Conservation (phyloP, 306 rosid genomes). For the Alnus rubra region DNA sequence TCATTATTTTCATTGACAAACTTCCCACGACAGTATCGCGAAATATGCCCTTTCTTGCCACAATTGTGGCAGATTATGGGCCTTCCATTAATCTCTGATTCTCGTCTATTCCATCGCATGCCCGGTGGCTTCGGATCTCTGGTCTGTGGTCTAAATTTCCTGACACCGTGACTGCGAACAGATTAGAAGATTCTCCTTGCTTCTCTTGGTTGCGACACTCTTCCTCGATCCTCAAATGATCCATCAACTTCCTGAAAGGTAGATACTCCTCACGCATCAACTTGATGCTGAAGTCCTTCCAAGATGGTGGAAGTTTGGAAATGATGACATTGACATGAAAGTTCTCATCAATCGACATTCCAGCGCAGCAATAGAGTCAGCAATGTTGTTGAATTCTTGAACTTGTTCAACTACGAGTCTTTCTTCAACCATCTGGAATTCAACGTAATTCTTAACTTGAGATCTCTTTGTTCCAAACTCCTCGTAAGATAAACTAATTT, state of each 20-base stretch:
- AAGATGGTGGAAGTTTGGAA: slow-evolving; percentile 83
- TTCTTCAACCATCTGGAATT: slow-evolving; percentile 66
- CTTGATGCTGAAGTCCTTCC: slow-evolving; percentile 62
- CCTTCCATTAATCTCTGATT: slow-evolving; percentile 37
- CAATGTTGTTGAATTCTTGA: slow-evolving; percentile 56
- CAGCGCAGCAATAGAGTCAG: slow-evolving; percentile 64
- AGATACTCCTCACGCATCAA: slow-evolving; percentile 65
- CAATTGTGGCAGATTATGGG: slow-evolving; percentile 51
- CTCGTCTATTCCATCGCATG: slow-evolving; percentile 28
- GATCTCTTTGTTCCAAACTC: slow-evolving; percentile 65
- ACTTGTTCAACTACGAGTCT: slow-evolving; percentile 55
- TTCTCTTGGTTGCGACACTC: slow-evolving; percentile 46
- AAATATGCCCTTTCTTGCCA: slow-evolving; percentile 74
- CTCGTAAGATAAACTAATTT: slow-evolving; percentile 49
- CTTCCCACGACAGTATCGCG: slow-evolving; percentile 55
- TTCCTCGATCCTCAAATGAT: slow-evolving; percentile 59
- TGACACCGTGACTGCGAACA: slow-evolving; percentile 14
- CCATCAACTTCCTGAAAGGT: slow-evolving; percentile 65
- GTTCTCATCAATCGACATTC: slow-evolving; percentile 67
- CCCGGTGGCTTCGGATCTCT: slow-evolving; percentile 28
- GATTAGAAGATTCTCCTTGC: slow-evolving; percentile 28
- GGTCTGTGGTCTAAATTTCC: slow-evolving; percentile 22
- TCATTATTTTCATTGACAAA: slow-evolving; percentile 31
- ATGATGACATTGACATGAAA: slow-evolving; percentile 74
- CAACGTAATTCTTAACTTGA: slow-evolving; percentile 72